A percentile compares a stretch with the other conserved stretches of the same genome.
Evolutionary conservation across 495 filamentous ascomycete genomes (phyloP).

Genomic region (Chaetomidium leptoderma): DNA sequence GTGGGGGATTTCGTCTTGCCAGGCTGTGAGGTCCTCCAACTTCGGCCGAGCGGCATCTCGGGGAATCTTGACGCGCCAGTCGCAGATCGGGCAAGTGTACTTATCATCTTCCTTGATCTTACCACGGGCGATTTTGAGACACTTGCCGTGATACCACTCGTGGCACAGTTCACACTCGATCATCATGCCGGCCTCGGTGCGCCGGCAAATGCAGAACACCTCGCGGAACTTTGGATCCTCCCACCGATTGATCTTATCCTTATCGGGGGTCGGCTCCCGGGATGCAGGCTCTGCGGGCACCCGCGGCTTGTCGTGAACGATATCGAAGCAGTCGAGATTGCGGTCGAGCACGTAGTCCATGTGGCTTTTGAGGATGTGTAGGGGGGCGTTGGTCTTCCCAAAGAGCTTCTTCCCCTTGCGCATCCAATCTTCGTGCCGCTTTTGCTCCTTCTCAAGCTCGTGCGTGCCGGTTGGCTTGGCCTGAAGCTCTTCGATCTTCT

Average conservation of each 20-base stretch:
- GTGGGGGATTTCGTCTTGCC: slow-evolving; percentile 76
- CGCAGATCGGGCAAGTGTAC: slow-evolving; percentile 97
- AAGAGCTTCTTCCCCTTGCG: slow-evolving; percentile 96
- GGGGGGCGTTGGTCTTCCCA: slow-evolving; percentile 93
- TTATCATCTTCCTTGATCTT: slow-evolving; percentile 98
- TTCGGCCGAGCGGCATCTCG: slow-evolving; percentile 97
- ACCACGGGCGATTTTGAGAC: slow-evolving; percentile 93
- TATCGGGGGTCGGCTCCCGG: slow-evolving; percentile 72
- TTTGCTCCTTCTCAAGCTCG: slow-evolving; percentile 92
- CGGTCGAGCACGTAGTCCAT: slow-evolving; percentile 90
- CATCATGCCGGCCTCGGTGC: slow-evolving; percentile 95
- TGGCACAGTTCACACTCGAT: slow-evolving; percentile 98
- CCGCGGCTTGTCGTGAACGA: slow-evolving; percentile 76
- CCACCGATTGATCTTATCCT: slow-evolving; percentile 46
- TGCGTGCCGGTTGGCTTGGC: slow-evolving; percentile 87
- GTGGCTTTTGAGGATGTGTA: slow-evolving; percentile 89
- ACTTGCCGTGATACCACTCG: slow-evolving; percentile 99
- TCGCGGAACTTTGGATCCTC: slow-evolving; percentile 58
- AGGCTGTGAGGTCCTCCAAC: slow-evolving; percentile 81
- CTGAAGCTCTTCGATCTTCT: slow-evolving; percentile 78
- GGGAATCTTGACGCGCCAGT: slow-evolving; percentile 95
- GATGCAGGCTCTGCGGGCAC: slow-evolving; percentile 90
- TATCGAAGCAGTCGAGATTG: slow-evolving; percentile 87
- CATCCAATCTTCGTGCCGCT: slow-evolving; percentile 99
- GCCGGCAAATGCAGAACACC: slow-evolving; percentile 96